A percentile compares a stretch with the other conserved stretches of the same genome.
Evolutionary conservation across 208 protist genomes (phyloP).

Genomic region (Borovskyia barvae): DNA sequence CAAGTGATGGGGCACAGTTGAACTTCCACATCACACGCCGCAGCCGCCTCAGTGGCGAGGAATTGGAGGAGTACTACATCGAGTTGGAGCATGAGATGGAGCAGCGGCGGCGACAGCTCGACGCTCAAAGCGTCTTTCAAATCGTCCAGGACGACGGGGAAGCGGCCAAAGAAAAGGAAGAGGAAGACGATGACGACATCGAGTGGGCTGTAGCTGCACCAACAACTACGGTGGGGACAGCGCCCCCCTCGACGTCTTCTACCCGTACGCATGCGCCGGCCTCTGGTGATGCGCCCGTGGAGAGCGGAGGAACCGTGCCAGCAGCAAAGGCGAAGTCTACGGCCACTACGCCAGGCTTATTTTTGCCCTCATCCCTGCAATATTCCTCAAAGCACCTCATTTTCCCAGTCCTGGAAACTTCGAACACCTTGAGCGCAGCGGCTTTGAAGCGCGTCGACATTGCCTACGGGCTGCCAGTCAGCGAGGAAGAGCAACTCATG

Average conservation of each 20-base stretch:
- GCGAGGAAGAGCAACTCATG: slow-evolving; percentile 67
- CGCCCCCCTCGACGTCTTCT: too few relatives aligned
- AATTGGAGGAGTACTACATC: slow-evolving; percentile 88
- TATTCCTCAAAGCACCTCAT: slow-evolving; percentile 63
- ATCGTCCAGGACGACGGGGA: slow-evolving; percentile 42
- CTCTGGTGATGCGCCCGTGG: too few relatives aligned
- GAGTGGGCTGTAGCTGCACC: too few relatives aligned
- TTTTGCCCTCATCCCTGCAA: slow-evolving; percentile 65
- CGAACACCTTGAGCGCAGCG: slow-evolving; percentile 40
- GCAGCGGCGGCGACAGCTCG: slow-evolving; percentile 36
- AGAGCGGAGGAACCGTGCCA: not conserved
- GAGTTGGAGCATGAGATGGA: slow-evolving; percentile 61
- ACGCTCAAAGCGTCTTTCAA: slow-evolving; percentile 37
- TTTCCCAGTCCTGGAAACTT: slow-evolving; percentile 70
- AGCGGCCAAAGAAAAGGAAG: slow-evolving; percentile 21
- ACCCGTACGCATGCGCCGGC: too few relatives aligned
- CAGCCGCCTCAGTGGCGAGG: slow-evolving; percentile 64
- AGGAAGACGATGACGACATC: slow-evolving; percentile 31
- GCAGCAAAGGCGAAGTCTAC: not conserved
- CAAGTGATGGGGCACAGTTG: slow-evolving; percentile 34
- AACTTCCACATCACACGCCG: slow-evolving; percentile 43
- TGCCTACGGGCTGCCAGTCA: slow-evolving; percentile 81
- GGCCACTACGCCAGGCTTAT: slow-evolving; percentile 42
- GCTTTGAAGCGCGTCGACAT: slow-evolving; percentile 45
- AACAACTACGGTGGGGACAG: too few relatives aligned